Conservation (phyloP, 2,329 filamentous ascomycete species). For the Cladosporium oxysporum region DNA sequence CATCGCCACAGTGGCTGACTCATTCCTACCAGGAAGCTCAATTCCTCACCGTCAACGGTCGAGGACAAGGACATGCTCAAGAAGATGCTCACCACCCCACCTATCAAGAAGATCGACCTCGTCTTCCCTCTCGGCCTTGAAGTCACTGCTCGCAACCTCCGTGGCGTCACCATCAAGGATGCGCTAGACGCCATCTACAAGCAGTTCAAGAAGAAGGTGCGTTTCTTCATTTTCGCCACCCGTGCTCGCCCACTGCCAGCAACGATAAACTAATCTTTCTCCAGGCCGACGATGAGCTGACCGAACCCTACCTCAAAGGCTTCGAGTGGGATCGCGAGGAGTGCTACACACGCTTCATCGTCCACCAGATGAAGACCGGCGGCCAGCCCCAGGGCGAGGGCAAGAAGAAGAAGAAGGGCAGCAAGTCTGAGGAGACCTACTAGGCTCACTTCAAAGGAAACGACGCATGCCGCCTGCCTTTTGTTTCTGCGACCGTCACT, state of each 20-base stretch:
- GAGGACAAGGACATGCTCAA: conserved; percentile 86
- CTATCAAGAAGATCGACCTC: conserved; percentile 91
- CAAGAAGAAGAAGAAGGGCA: conserved; percentile 62
- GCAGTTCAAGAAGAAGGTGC: conserved; percentile 92
- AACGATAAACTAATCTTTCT: not conserved
- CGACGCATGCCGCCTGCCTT: conserved; percentile 8
- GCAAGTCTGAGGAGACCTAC: conserved; percentile 29
- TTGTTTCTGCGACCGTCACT: conserved; percentile 10
- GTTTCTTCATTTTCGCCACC: conserved; percentile 34
- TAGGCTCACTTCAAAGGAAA: not conserved
- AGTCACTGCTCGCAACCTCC: conserved; percentile 85
- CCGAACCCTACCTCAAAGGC: conserved; percentile 81
- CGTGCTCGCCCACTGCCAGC: conserved; percentile 27
- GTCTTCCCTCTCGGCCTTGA: conserved; percentile 86
- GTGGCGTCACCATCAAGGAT: conserved; percentile 97
- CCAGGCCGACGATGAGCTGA: conserved; percentile 88
- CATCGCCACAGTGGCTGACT: conserved; percentile 19
- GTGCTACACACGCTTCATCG: conserved; percentile 82
- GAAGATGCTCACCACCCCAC: conserved; percentile 75
- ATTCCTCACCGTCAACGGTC: conserved; percentile 74
- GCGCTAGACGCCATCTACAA: conserved; percentile 94
- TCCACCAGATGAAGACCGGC: conserved; percentile 77
- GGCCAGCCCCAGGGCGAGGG: conserved; percentile 53
- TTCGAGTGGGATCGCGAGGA: conserved; percentile 97
- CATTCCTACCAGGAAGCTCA: conserved; percentile 73